phyloP scores from a whole-genome alignment of 148 eudicot species.

The Cornus suecica region DNA sequence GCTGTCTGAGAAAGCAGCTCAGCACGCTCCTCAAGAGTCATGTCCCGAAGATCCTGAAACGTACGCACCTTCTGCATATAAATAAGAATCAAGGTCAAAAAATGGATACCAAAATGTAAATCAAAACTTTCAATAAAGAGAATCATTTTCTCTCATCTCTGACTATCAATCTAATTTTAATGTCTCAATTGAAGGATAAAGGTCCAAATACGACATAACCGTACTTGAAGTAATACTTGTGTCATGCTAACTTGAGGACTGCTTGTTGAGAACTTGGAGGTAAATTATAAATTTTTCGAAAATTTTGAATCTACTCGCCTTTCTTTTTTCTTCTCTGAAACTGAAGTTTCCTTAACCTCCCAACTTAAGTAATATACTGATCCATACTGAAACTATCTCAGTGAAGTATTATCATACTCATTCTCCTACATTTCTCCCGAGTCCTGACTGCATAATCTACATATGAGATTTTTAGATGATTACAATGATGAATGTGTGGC shows the following conservation, averaged over 20 bases:
- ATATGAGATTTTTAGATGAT: not conserved
- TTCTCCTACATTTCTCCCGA: not conserved
- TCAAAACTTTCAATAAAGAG: too few species aligned
- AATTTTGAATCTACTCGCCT: too few species aligned
- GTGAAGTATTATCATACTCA: not conserved
- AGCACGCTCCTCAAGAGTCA: constrained; percentile 55
- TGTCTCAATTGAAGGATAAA: not conserved
- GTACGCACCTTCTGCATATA: constrained; percentile 63
- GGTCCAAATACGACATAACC: not conserved
- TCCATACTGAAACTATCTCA: not conserved
- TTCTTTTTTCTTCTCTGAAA: not conserved
- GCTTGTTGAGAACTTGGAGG: not conserved
- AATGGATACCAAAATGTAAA: too few species aligned
- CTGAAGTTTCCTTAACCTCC: not conserved
- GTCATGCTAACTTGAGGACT: not conserved
- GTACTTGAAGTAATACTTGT: not conserved
- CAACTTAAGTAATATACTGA: not conserved
- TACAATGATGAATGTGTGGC: too few species aligned
- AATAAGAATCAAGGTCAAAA: constrained; percentile 11
- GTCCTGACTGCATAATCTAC: not conserved
- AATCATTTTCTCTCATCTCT: not conserved
- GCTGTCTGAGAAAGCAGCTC: constrained; percentile 66
- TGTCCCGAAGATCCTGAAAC: constrained; percentile 70
- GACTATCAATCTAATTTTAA: not conserved
- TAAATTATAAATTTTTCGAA: not conserved